These are phyloP conservation scores for Dactylellina parvicollis DNA, from an alignment of 2,329 filamentous ascomycete species.

Conservation along the genomic window DNA sequence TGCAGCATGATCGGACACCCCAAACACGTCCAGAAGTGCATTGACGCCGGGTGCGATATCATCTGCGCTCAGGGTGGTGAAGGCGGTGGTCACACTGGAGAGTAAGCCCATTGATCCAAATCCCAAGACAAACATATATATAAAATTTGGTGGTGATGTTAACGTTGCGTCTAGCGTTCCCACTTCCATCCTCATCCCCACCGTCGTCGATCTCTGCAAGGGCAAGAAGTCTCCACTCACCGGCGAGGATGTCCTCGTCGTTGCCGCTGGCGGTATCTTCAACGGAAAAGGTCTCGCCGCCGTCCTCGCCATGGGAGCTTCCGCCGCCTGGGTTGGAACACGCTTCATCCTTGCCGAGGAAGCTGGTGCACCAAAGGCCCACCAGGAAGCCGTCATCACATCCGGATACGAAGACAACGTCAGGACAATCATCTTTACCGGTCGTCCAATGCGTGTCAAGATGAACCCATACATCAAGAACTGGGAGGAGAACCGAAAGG, in stretches of 20 bases:
- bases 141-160: neutral
- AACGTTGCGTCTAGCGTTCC: conserved; percentile 68
- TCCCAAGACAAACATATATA: no score
- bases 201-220: conserved; percentile 82
- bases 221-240: conserved; percentile 87
- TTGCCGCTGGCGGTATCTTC: conserved; percentile 93
- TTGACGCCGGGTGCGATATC: conserved; percentile 90
- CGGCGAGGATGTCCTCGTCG: conserved; percentile 84
- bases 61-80: conserved; percentile 98
- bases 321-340: conserved; percentile 95
- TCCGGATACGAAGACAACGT: conserved; percentile 94
- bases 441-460: conserved; percentile 90
- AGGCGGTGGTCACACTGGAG: conserved; percentile 88
- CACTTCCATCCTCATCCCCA: conserved; percentile 89
- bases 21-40: conserved; percentile 97
- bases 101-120: conserved; percentile 61
- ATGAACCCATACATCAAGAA: conserved; percentile 93
- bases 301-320: conserved; percentile 89
- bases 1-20: conserved; percentile 92
- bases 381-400: conserved; percentile 95
- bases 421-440: conserved; percentile 98
- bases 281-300: conserved; percentile 91
- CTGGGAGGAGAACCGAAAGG: conserved; percentile 91
- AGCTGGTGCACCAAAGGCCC: conserved; percentile 88
- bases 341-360: conserved; percentile 94